Evolutionary conservation across 768 basidiomycete genomes (phyloP).

Genomic region (Rhizopogon vesiculosus): DNA sequence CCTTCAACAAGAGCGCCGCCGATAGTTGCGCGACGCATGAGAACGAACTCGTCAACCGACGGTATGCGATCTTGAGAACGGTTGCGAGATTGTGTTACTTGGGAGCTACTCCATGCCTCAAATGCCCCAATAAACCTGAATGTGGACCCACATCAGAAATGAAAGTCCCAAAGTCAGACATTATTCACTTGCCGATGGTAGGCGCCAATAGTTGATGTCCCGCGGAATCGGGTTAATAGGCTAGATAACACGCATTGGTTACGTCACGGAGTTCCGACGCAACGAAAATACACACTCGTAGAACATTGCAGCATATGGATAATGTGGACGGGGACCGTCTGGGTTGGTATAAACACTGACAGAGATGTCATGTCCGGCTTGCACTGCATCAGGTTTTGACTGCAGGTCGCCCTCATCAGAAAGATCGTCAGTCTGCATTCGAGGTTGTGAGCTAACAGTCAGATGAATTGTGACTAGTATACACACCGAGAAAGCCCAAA

Average conservation of each 20-base stretch:
- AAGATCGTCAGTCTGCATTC: conserved; percentile 29
- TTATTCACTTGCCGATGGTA: conserved; percentile 23
- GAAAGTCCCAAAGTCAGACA: not conserved
- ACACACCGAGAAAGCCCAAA: conserved; percentile 34
- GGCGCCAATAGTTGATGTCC: conserved; percentile 32
- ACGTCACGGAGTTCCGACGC: conserved; percentile 7
- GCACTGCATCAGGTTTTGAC: conserved; percentile 29
- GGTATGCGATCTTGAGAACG: conserved; percentile 32
- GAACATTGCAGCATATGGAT: conserved; percentile 34
- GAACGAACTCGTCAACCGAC: conserved; percentile 33
- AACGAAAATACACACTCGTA: conserved; percentile 26
- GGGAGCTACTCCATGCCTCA: conserved; percentile 30
- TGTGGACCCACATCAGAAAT: not conserved
- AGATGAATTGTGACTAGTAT: not conserved
- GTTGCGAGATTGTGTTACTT: conserved; percentile 30
- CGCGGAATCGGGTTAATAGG: conserved; percentile 28
- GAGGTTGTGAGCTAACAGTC: conserved; percentile 1
- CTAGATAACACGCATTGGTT: conserved; percentile 12
- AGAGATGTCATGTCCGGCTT: conserved; percentile 29
- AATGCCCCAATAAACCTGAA: conserved; percentile 31
- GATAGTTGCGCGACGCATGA: conserved; percentile 32
- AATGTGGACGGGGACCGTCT: conserved; percentile 22
- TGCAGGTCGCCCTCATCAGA: conserved; percentile 32
- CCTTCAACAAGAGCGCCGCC: conserved; percentile 35
- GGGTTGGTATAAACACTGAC: conserved; percentile 22